Evolutionary conservation across 108 stramenopile genomes (phyloP).

Genomic region (Conticribra guillardii): DNA sequence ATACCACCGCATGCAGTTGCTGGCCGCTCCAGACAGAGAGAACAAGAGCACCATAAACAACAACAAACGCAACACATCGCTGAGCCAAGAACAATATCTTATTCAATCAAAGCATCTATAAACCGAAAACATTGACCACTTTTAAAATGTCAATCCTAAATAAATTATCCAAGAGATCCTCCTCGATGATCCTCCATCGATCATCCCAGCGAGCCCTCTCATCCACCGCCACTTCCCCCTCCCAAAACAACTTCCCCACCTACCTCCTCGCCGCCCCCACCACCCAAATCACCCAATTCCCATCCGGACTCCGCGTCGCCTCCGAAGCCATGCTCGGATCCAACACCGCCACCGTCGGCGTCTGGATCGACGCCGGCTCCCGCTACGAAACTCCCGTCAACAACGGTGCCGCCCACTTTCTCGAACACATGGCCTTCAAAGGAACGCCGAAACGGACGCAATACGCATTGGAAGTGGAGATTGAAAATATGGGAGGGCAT

Average conservation of each 20-base stretch:
- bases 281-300: slow-evolving; percentile 81
- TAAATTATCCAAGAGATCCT: neutral
- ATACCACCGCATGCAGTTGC: no score
- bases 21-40: no score
- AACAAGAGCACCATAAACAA: no score
- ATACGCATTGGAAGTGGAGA: slow-evolving; percentile 95
- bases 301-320: slow-evolving; percentile 90
- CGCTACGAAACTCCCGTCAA: slow-evolving; percentile 96
- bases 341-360: slow-evolving; percentile 87
- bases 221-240: slow-evolving; percentile 43
- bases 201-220: neutral
- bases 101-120: no score
- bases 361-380: slow-evolving; percentile 90
- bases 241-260: slow-evolving; percentile 62
- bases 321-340: slow-evolving; percentile 82
- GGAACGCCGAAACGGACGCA: slow-evolving; percentile 93
- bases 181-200: slow-evolving; percentile 6
- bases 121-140: neutral
- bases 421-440: slow-evolving; percentile 99
- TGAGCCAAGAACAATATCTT: no score
- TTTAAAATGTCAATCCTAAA: neutral
- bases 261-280: slow-evolving; percentile 87
- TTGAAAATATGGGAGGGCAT: slow-evolving; percentile 99
- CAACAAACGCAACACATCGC: no score
- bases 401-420: slow-evolving; percentile 99